Evolutionary conservation across 2,329 filamentous ascomycete genomes (phyloP).

Genomic region (Epichloe aotearoae): DNA sequence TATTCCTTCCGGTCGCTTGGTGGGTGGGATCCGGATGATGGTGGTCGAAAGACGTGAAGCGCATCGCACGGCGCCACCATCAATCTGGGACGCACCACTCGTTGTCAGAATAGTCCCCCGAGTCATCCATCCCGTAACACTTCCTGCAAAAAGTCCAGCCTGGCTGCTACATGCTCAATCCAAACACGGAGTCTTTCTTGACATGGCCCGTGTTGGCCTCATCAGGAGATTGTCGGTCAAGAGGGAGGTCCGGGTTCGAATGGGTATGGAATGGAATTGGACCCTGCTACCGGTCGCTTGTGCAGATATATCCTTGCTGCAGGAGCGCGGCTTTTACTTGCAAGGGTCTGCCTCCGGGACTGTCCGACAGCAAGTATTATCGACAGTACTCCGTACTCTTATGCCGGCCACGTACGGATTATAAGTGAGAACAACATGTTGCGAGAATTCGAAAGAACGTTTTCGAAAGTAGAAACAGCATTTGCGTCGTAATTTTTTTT

Average conservation of each 20-base stretch:
- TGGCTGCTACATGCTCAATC: background rate
- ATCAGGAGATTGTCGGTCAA: background rate
- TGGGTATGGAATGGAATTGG: background rate
- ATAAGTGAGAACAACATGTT: no score
- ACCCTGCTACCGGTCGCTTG: background rate
- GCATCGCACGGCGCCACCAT: background rate
- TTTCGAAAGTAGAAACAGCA: no score
- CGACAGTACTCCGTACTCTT: background rate
- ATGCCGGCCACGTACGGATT: background rate
- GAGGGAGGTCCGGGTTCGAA: background rate
- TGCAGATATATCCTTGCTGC: slow-evolving; percentile 1
- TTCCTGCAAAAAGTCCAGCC: background rate
- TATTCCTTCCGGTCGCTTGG: slow-evolving; percentile 2
- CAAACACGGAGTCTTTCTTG: background rate
- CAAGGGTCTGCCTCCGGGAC: slow-evolving; percentile 2
- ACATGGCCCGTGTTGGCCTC: background rate
- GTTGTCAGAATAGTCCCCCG: background rate
- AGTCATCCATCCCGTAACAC: background rate
- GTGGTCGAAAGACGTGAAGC: background rate
- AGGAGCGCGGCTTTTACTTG: background rate
- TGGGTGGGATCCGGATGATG: background rate
- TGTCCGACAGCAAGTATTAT: background rate
- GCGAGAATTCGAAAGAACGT: background rate
- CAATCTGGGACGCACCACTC: background rate
- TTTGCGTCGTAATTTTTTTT: no score